phyloP scores from a whole-genome alignment of 768 basidiomycete genomes.

The Lactifluus volemus region DNA sequence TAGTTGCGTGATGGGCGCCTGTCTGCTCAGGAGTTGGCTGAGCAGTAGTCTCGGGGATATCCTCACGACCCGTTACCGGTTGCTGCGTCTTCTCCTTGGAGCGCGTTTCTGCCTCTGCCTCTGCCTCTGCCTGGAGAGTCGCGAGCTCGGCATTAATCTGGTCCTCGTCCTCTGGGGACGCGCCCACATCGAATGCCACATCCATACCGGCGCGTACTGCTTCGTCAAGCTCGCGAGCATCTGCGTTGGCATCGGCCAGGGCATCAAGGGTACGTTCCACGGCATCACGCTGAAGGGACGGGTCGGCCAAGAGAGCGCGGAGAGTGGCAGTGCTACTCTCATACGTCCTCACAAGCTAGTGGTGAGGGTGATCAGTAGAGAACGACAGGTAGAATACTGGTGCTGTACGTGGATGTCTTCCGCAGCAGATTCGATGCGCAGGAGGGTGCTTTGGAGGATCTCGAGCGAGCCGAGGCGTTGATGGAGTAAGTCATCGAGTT shows the following conservation, averaged over 20 bases:
- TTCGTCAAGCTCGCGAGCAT: constrained; percentile 77
- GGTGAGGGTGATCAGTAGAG: background rate
- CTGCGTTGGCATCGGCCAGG: constrained; percentile 72
- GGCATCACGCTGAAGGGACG: constrained; percentile 64
- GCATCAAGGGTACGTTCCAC: constrained; percentile 86
- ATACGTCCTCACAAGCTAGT: constrained; percentile 79
- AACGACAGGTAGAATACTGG: background rate
- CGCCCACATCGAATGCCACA: constrained; percentile 35
- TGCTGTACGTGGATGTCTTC: constrained; percentile 72
- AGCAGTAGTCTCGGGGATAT: background rate
- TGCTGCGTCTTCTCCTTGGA: constrained; percentile 5
- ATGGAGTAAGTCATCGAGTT: constrained; percentile 63
- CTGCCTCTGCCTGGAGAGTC: constrained; percentile 40
- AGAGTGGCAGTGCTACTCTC: constrained; percentile 76
- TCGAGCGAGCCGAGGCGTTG: constrained; percentile 70
- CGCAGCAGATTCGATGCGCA: constrained; percentile 82
- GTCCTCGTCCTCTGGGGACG: constrained; percentile 38
- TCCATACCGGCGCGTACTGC: constrained; percentile 63
- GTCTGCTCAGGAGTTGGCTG: background rate
- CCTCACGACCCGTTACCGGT: background rate
- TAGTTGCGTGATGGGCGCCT: background rate
- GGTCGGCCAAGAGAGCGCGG: constrained; percentile 66
- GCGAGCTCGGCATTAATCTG: constrained; percentile 60
- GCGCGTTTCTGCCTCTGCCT: constrained; percentile 27
- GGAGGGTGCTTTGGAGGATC: constrained; percentile 65